Base-by-base conservation (phyloP, 257 asterid species). In the Galeopsis tetrahit region DNA sequence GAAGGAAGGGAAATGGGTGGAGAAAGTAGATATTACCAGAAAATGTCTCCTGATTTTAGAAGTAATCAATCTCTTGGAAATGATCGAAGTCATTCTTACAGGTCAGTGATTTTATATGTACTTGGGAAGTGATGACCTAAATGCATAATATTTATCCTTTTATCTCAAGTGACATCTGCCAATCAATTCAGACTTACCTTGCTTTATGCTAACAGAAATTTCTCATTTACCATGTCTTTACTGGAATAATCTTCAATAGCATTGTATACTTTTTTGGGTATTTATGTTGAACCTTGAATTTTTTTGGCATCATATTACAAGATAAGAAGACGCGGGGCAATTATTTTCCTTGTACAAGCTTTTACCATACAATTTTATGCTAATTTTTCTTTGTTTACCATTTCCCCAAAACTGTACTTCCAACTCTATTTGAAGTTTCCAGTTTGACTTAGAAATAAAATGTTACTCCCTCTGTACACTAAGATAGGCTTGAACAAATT, bases 31-130 rank as follows among this genome's bases (percentile, higher is more conserved):
- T 72, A 77, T 48, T 75, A 80, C 77, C 84, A 73, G 81, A 77
- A 80, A 59, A 77, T 76, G 84, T 87, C 95, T 34, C 91, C 88
- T 28, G 89, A 81, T 72, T 79, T 74, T 65, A 87, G 79, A 52
- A 77, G 65, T 75, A 72, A 71, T 70, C 83, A 60, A 15, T 67
- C 85, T 59, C 84, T 76, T 14, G 91, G 85, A 66, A 78, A 80
- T 68, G 78, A 76, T 49, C 78, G 80, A 77, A 80, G 78, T 58
- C 79, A 68, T 44, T 62, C 92, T 56, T 83, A 72, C 64, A 89
- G 97, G 97, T 89, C 33, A 69, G 84, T 46, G 21, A 63, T 70
- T 15, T 31, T 78, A 9, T 21, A 11, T 57, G 66, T 10, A 58
- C n/a, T 66, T 65, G 58, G 56, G 59, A 74, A 55, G 48, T 66